Base-by-base conservation (phyloP, 129 eudicot genomes). In the Lactuca sativa region DNA sequence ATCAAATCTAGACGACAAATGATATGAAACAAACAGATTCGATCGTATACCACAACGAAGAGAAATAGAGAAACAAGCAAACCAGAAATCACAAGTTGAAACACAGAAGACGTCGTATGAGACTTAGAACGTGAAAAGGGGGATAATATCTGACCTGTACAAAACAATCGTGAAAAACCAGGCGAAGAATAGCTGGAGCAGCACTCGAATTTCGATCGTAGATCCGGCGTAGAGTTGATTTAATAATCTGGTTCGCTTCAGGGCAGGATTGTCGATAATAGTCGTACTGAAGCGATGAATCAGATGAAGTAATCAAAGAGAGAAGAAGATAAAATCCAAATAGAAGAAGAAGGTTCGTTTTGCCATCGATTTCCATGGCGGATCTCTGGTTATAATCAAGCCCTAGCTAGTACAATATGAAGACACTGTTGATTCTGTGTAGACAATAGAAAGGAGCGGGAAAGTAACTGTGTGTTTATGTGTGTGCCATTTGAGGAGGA, bases 161-260 rank as follows among this genome's bases (percentile, higher is more conserved):
- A 64, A 86, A 86, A 60, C 93, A 90, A 61, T 86, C 93, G 56
- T 90, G 96, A 72, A 90, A 90, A 34, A 78, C 85, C 17, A 90
- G 69, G 33, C 93, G 80, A 53, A 90, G 67, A 13, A 90, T 56
- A 1, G 93, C 84, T 34, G 96, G 93, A 54, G 82, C 77, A 12
- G 73, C 75, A 47, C 69, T 76, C 4, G 82, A 67, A n/a, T 67
- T 74, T 18, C 32, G 54, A 5, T 34, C 58, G 56, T 82, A 56
- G 61, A 84, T 75, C 11, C 62, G 76, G 30, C 73, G 85, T 53
- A 86, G 59, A 5, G 82, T 32, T 14, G 77, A 74, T 56, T 82
- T 60, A 57, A 90, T 73, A 18, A 86, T 80, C 16, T 76, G 74
- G 61, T 83, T 80, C 5, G 93, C 86, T 14, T 72, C 41, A 3